phyloP scores from a whole-genome alignment of 1,139 yeast genomes.

The Scheffersomyces parashehatae region DNA sequence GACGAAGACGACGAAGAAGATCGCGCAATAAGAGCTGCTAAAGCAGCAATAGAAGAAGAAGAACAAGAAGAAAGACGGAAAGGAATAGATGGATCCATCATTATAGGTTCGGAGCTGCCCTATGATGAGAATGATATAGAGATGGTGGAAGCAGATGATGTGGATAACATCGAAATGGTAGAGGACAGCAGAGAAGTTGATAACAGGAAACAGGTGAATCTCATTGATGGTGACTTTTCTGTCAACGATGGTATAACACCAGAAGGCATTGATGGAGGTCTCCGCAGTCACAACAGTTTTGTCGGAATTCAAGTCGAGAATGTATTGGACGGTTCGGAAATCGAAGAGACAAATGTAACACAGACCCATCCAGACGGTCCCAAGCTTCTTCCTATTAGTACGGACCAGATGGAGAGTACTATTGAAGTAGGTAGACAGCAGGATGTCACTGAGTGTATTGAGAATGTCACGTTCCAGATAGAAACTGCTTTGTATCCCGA shows the following conservation, averaged over 20 bases:
- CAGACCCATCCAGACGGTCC: conserved; percentile 10
- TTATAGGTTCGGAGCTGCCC: too few relatives aligned
- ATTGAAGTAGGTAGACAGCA: conserved; percentile 89
- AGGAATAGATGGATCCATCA: too few relatives aligned
- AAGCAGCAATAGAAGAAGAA: not conserved
- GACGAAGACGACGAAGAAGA: not conserved
- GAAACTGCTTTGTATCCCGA: conserved; percentile 86
- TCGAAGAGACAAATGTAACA: not conserved
- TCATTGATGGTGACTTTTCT: conserved; percentile 1
- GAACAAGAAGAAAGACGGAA: not conserved
- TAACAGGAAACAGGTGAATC: too few relatives aligned
- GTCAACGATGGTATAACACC: not conserved
- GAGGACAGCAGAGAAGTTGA: too few relatives aligned
- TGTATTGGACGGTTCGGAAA: not conserved
- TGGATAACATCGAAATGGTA: too few relatives aligned
- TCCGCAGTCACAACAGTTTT: not conserved
- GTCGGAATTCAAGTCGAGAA: not conserved
- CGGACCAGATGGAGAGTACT: conserved; percentile 69
- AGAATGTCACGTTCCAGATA: conserved; percentile 87
- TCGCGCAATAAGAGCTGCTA: not conserved
- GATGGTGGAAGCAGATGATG: too few relatives aligned
- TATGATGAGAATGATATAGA: too few relatives aligned
- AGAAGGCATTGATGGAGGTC: conserved; percentile 1
- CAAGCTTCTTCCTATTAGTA: conserved; percentile 44
- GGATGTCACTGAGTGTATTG: conserved; percentile 96